A percentile compares a stretch with the other conserved stretches of the same genome.
These are phyloP conservation scores for Rosa hybrid DNA, from an alignment of 331 rosid species.

Conservation along the genomic window DNA sequence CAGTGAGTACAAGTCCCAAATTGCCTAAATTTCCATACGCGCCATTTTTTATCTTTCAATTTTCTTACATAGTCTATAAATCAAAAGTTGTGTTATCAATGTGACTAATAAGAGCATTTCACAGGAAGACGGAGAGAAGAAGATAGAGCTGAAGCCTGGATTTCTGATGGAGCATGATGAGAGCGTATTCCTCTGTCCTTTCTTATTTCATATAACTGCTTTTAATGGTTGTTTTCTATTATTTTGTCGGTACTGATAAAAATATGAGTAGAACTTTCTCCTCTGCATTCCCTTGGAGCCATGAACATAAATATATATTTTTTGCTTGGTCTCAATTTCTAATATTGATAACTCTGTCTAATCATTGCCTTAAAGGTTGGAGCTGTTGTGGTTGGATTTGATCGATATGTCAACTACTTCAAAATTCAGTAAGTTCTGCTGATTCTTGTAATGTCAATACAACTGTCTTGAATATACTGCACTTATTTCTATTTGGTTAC, in stretches of 20 bases:
- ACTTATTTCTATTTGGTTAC: not conserved
- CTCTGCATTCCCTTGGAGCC: conserved; percentile 6
- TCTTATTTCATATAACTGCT: conserved; percentile 2
- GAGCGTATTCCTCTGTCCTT: conserved; percentile 51
- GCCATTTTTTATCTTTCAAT: not conserved
- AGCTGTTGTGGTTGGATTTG: conserved; percentile 98
- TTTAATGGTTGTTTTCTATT: conserved; percentile 12
- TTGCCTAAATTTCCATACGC: not conserved
- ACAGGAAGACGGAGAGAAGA: conserved; percentile 91
- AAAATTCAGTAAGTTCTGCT: conserved; percentile 84
- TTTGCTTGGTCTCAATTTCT: conserved; percentile 2
- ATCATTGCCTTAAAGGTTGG: conserved; percentile 65
- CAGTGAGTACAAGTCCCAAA: conserved; percentile 51
- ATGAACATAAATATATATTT: not conserved
- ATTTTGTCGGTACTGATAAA: not conserved
- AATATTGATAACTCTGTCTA: conserved; percentile 21
- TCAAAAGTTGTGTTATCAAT: conserved; percentile 10
- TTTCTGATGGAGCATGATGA: conserved; percentile 90
- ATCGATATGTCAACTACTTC: conserved; percentile 96
- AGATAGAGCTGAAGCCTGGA: conserved; percentile 96
- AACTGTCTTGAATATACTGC: not conserved
- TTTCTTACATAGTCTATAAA: not conserved
- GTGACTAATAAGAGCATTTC: not conserved
- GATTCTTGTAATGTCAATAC: not conserved
- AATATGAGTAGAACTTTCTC: conserved; percentile 3